Percentiles rank a stretch among this genome's conserved stretches.
These are phyloP conservation scores for Calonectria pseudoreteaudii DNA, from an alignment of 2,329 filamentous ascomycete genomes.

Conservation along the genomic window DNA sequence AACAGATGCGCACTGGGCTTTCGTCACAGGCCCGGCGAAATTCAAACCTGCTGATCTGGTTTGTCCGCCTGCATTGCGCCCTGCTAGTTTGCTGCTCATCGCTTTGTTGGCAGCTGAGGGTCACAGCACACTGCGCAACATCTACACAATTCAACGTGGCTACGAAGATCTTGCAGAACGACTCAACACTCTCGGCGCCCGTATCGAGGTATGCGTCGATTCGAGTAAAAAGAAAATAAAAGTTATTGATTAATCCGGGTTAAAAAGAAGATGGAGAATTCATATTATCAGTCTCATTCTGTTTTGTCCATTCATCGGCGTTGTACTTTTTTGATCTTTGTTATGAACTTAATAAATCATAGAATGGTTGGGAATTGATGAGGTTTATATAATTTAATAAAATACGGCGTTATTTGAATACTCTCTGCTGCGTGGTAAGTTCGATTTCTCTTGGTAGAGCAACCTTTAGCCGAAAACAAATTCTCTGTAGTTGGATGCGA, in stretches of 20 bases:
- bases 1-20: not conserved
- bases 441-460: not conserved
- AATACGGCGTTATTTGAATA: not conserved
- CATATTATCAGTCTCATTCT: too few relatives aligned
- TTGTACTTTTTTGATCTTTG: not conserved
- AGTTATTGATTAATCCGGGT: not conserved
- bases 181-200: not conserved
- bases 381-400: not conserved
- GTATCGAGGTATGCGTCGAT: not conserved
- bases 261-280: not conserved
- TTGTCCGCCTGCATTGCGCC: not conserved
- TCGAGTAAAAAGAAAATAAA: not conserved
- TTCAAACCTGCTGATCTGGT: not conserved
- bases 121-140: not conserved
- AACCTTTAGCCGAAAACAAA: conserved; percentile 73
- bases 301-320: not conserved
- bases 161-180: conserved; percentile 3
- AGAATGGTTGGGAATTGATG: not conserved
- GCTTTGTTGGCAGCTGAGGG: not conserved
- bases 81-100: not conserved
- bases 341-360: not conserved
- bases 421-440: not conserved
- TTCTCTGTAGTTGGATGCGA: conserved; percentile 79
- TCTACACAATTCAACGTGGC: not conserved
- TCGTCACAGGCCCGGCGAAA: not conserved